A percentile compares a stretch with the other conserved stretches of the same genome.
These are phyloP conservation scores for Meyerozyma guilliermondii DNA, from an alignment of 1,139 yeast genomes.

Conservation along the genomic window DNA sequence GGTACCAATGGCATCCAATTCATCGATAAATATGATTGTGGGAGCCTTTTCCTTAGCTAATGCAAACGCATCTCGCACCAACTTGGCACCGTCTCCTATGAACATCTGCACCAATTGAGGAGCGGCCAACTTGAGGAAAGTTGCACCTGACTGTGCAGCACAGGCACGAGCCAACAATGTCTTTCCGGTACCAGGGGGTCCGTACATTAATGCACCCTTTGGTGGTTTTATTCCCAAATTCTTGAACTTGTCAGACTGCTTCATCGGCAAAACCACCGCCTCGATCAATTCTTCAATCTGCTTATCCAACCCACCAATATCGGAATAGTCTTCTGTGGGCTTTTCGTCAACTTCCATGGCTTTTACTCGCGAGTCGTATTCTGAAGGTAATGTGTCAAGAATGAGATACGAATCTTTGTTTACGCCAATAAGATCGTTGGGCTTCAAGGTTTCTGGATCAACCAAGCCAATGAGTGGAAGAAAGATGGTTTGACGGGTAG, in stretches of 20 bases:
- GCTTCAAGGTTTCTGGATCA: slow-evolving; percentile 81
- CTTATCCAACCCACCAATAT: slow-evolving; percentile 96
- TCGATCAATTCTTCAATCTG: slow-evolving; percentile 97
- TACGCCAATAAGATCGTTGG: slow-evolving; percentile 96
- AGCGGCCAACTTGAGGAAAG: slow-evolving; percentile 92
- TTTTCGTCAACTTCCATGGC: slow-evolving; percentile 99
- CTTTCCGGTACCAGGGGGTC: slow-evolving; percentile 99
- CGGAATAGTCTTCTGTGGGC: slow-evolving; percentile 94
- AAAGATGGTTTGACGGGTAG: slow-evolving; percentile 95
- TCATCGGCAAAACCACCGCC: slow-evolving; percentile 98
- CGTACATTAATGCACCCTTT: slow-evolving; percentile 97
- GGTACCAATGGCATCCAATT: slow-evolving; percentile 97
- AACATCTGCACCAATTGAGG: slow-evolving; percentile 99
- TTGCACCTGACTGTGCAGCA: slow-evolving; percentile 99
- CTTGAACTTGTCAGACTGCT: slow-evolving; percentile 94
- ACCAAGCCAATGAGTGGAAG: slow-evolving; percentile 94
- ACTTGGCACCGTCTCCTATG: slow-evolving; percentile 98
- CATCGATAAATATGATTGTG: slow-evolving; percentile 94
- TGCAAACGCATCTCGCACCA: slow-evolving; percentile 98
- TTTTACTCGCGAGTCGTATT: slow-evolving; percentile 94
- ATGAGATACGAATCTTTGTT: slow-evolving; percentile 94
- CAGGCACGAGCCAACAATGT: slow-evolving; percentile 96
- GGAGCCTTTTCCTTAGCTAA: slow-evolving; percentile 98
- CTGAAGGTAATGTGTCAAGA: slow-evolving; percentile 92
- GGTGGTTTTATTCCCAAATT: slow-evolving; percentile 94